Base-by-base conservation (phyloP, 805 yeast genomes). In the Candida koratica region DNA sequence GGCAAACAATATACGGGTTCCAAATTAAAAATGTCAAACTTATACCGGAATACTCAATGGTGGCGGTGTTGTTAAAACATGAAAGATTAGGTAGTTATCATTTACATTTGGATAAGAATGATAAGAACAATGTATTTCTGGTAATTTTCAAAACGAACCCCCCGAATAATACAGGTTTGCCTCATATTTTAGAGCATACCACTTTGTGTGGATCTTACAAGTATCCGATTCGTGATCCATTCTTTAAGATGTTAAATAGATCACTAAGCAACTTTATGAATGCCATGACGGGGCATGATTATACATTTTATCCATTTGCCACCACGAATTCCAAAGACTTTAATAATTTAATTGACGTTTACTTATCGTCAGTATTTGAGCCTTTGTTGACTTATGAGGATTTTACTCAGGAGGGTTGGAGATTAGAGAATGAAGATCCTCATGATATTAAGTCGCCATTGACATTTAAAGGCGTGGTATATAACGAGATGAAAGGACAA, bases 401-500 rank as follows among this genome's bases (percentile, higher is more conserved):
- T 58, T 93, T 93, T 55, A 71, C 71, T 44, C 98, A 93, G 64
- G 98, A 93, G 62, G 98, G 98, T 24, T 93, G 98, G 98, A 78
- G 98, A 54, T 64, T 93, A 25, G 98, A 93, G 58, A 77, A 86
- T 46, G 74, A 73, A 36, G 71, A 68, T 36, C 59, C 78, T 5
- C 58, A 69, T 5, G 88, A 89, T 53, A 62, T 65, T 11, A 41
- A 49, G 0, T 70, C 85, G 10, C 84, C 86, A 1, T 53, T 93
- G 27, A 67, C 66, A 4, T 86, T 87, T 59, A 93, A 93, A 59
- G 98, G 98, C 30, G 98, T 93, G 22, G 98, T 93, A 2, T 93
- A 84, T 57, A 93, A 93, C 55, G 98, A 93, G 62, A 93, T 93
- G 98, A 93, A 93, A 60, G 98, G 98, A 6, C 97, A 90, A 60